Evolutionary conservation across 2,329 filamentous ascomycete species (phyloP), one percentile per base, ranked within the genome.

Genomic region (Colletotrichum cuscutae): DNA sequence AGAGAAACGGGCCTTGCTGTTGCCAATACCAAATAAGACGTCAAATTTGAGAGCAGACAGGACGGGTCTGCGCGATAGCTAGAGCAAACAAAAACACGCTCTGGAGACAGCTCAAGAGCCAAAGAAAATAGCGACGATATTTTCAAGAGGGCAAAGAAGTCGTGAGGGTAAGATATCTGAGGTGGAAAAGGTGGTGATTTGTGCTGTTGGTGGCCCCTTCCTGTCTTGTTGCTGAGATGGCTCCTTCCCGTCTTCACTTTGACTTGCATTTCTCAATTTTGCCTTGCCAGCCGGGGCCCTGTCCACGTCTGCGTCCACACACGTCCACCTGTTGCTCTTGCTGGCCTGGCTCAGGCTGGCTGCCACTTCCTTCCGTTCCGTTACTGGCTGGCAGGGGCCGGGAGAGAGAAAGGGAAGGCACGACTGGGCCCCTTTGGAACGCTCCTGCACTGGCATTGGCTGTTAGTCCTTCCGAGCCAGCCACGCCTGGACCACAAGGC

Each of bases 221-320:
- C 49, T 28, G 61, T 71, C 66, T 73, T 73, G 71, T 73, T 73
- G 67, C 61, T 73, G 71, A 66, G 54, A 66, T 65, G 49, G 62
- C 49, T 12, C 46, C 24, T 42, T 52, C 62, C 22, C 42, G 24
- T 30, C 53, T 57, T 30, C 22, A 53, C 42, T 19, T 52, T 52
- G 65, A 32, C 42, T 35, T 65, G 53, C 59, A 37, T 56, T 66
- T 58, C 62, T 66, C 26, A 54, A 24, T 65, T 65, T 58, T 65
- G 53, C 53, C 63, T 58, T 65, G 53, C 53, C 63, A 9, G 60
- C 60, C 37, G 59, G 57, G 64, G 52, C 68, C 49, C 53, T 70
- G 60, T 37, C 56, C 35, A 53, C 56, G 35, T 37, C 56, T 26
- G 37, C 56, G 35, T 35, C 46, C 42, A 52, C 42, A 35, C 58